These are phyloP conservation scores for Nyssa sinensis DNA, from an alignment of 148 eudicot genomes.

Conservation along the genomic window DNA sequence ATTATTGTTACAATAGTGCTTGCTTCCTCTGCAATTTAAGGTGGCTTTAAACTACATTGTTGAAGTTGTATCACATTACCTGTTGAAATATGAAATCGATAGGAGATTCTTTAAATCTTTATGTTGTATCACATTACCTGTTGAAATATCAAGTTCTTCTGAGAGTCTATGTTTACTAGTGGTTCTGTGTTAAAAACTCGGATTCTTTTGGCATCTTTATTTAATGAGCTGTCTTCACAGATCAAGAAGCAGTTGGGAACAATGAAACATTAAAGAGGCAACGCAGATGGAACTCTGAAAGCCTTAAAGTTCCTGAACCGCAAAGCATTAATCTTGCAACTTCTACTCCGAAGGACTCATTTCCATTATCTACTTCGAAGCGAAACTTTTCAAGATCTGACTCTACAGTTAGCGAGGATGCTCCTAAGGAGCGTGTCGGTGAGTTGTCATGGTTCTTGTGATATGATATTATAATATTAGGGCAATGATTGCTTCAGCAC, in stretches of 20 bases:
- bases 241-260: slow-evolving; percentile 49
- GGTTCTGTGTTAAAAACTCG: not conserved
- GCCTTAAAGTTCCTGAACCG: slow-evolving; percentile 36
- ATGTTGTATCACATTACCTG: not conserved
- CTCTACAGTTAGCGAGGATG: slow-evolving; percentile 40
- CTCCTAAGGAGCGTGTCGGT: slow-evolving; percentile 84
- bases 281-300: slow-evolving; percentile 75
- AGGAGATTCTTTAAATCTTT: too few species aligned
- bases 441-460: slow-evolving; percentile 21
- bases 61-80: not conserved
- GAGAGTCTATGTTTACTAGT: not conserved
- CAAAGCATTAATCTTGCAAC: slow-evolving; percentile 26
- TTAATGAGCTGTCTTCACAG: slow-evolving; percentile 25
- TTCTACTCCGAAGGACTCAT: slow-evolving; percentile 35
- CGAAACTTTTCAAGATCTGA: slow-evolving; percentile 50
- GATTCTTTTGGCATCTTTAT: not conserved
- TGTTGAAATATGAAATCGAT: not conserved
- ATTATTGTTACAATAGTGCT: not conserved
- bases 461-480: not conserved
- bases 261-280: slow-evolving; percentile 67
- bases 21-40: too few species aligned
- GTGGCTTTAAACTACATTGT: not conserved
- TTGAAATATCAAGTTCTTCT: not conserved
- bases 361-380: slow-evolving; percentile 34
- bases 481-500: not conserved